These are phyloP conservation scores for Paramyrothecium roridum DNA, from an alignment of 2,329 filamentous ascomycete species.

Conservation along the genomic window DNA sequence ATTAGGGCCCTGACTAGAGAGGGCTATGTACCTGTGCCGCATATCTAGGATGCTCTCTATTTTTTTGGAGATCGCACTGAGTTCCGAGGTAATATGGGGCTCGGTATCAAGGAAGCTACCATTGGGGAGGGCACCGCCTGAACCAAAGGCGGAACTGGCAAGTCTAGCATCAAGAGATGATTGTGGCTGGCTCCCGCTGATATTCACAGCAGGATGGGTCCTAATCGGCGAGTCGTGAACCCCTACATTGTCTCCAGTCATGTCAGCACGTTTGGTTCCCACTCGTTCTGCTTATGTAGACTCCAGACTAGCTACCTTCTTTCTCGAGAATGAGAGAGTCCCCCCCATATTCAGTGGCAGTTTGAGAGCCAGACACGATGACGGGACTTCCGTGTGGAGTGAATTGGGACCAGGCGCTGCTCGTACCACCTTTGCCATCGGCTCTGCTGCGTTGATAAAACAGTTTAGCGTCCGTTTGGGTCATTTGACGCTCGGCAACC, in stretches of 20 bases:
- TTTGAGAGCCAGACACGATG: conserved; percentile 30
- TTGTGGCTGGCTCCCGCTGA: neutral
- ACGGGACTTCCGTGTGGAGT: conserved; percentile 46
- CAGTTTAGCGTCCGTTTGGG: conserved; percentile 88
- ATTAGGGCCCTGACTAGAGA: conserved; percentile 76
- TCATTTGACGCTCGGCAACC: conserved; percentile 90
- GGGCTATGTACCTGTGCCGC: conserved; percentile 80
- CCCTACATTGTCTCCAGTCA: conserved; percentile 9
- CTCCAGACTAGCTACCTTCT: conserved; percentile 14
- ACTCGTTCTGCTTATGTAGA: conserved; percentile 2
- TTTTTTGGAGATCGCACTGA: conserved; percentile 83
- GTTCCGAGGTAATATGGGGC: conserved; percentile 76
- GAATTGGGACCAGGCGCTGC: conserved; percentile 34
- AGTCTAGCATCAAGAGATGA: neutral
- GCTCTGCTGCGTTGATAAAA: conserved; percentile 90
- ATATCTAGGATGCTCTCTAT: conserved; percentile 87
- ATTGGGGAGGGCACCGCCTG: conserved; percentile 14
- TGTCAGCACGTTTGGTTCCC: conserved; percentile 35
- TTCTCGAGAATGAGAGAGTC: conserved; percentile 29
- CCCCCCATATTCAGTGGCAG: conserved; percentile 31
- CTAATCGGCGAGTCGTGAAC: conserved; percentile 10
- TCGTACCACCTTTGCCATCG: conserved; percentile 40
- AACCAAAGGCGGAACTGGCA: conserved; percentile 1
- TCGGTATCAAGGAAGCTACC: conserved; percentile 67
- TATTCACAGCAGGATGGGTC: conserved; percentile 1